Conservation (phyloP, 2,329 filamentous ascomycete genomes). For the Penicillium sp. region DNA sequence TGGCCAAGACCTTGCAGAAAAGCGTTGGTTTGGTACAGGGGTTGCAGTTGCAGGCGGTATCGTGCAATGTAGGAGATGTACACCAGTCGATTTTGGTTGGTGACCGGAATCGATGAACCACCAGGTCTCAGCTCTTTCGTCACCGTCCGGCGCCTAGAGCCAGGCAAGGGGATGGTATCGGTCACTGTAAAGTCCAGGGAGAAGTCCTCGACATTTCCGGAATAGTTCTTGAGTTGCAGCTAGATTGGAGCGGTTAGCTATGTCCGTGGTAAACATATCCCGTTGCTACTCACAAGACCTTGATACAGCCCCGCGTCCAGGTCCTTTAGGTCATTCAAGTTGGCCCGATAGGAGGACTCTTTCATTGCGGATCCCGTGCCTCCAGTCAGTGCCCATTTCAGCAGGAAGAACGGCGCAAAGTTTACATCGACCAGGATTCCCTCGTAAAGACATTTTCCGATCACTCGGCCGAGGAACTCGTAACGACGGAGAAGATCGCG, state of each 20-base stretch:
- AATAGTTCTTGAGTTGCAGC: constrained; percentile 74
- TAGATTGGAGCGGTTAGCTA: constrained; percentile 15
- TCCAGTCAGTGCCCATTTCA: constrained; percentile 85
- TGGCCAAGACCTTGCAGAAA: constrained; percentile 80
- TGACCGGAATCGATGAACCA: constrained; percentile 73
- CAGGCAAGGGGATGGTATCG: constrained; percentile 57
- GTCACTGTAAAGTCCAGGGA: constrained; percentile 84
- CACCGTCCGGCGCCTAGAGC: constrained; percentile 55
- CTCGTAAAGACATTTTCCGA: constrained; percentile 97
- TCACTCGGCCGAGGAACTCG: constrained; percentile 86
- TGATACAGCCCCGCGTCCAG: constrained; percentile 88
- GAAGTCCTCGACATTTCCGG: constrained; percentile 74
- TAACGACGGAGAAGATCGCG: constrained; percentile 65
- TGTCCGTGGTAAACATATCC: neutral
- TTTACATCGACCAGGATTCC: constrained; percentile 88
- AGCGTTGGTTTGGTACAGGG: constrained; percentile 72
- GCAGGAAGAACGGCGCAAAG: constrained; percentile 91
- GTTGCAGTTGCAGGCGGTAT: constrained; percentile 78
- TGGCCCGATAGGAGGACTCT: constrained; percentile 76
- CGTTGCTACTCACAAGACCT: constrained; percentile 58
- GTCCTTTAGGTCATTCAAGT: constrained; percentile 87
- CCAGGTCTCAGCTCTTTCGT: constrained; percentile 72
- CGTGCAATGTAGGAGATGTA: constrained; percentile 90
- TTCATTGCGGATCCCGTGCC: constrained; percentile 59
- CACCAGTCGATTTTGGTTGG: constrained; percentile 85